Evolutionary conservation across 768 basidiomycete genomes (phyloP).

Genomic region (Podaxis sp.): DNA sequence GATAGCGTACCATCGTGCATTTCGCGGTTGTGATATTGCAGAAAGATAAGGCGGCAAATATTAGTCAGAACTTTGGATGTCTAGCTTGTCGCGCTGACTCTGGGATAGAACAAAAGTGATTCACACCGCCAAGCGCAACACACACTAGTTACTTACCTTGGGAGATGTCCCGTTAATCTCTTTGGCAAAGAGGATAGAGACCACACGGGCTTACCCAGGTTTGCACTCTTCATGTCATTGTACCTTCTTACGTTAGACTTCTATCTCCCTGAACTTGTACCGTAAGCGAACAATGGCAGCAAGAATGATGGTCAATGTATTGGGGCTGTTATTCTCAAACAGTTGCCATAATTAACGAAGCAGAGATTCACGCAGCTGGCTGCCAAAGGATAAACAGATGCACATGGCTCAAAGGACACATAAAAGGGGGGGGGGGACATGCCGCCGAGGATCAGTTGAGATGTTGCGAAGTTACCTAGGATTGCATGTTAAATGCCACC

Average conservation of each 20-base stretch:
- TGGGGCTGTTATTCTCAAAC: too few relatives aligned
- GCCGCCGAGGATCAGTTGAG: too few relatives aligned
- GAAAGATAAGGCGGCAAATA: neutral
- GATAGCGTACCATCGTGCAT: neutral
- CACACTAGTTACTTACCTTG: neutral
- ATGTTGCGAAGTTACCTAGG: too few relatives aligned
- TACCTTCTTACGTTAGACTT: neutral
- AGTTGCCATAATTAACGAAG: too few relatives aligned
- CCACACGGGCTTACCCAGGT: neutral
- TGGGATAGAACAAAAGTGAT: neutral
- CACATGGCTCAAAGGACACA: too few relatives aligned
- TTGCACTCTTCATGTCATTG: neutral
- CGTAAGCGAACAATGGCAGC: neutral
- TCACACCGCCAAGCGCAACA: neutral
- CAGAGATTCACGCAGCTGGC: too few relatives aligned
- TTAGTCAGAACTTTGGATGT: neutral
- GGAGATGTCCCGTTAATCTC: neutral
- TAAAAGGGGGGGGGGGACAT: too few relatives aligned
- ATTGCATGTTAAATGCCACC: too few relatives aligned
- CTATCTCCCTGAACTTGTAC: neutral
- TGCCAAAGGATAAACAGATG: too few relatives aligned
- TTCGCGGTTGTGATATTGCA: neutral
- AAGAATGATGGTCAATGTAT: neutral
- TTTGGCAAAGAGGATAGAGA: neutral
- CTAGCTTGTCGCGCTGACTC: neutral